Conservation (phyloP, 1,284 basidiomycete genomes). For the Singerocomus inundabilis region DNA sequence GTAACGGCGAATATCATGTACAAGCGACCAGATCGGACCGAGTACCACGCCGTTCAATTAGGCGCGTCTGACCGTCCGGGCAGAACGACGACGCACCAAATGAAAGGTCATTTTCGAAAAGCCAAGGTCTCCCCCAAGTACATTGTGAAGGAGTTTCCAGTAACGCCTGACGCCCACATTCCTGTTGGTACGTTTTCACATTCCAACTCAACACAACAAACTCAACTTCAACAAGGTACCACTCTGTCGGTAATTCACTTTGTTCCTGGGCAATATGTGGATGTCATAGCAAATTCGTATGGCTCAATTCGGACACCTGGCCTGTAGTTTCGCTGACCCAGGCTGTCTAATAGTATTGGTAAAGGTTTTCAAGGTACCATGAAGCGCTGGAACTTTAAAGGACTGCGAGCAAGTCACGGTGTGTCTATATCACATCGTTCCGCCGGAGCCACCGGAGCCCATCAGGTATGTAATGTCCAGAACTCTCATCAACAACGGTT, state of each 20-base stretch:
- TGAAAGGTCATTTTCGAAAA: constrained; percentile 86
- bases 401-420: constrained; percentile 94
- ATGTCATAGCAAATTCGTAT: constrained; percentile 90
- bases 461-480: constrained; percentile 63
- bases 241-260: constrained; percentile 91
- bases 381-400: constrained; percentile 96
- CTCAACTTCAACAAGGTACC: constrained; percentile 57
- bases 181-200: constrained; percentile 64
- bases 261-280: constrained; percentile 96
- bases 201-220: background rate
- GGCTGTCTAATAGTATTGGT: constrained; percentile 64
- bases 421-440: constrained; percentile 94
- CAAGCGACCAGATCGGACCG: constrained; percentile 59
- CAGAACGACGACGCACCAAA: constrained; percentile 69
- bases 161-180: constrained; percentile 86
- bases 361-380: constrained; percentile 98
- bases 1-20: constrained; percentile 75
- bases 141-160: constrained; percentile 86
- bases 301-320: constrained; percentile 27
- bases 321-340: constrained; percentile 7
- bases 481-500: constrained; percentile 5
- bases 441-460: constrained; percentile 91
- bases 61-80: constrained; percentile 70
- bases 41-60: constrained; percentile 85
- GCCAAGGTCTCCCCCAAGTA: constrained; percentile 86